Conservation (phyloP, 177 flowering plant genomes). For the Vitis hybrid region DNA sequence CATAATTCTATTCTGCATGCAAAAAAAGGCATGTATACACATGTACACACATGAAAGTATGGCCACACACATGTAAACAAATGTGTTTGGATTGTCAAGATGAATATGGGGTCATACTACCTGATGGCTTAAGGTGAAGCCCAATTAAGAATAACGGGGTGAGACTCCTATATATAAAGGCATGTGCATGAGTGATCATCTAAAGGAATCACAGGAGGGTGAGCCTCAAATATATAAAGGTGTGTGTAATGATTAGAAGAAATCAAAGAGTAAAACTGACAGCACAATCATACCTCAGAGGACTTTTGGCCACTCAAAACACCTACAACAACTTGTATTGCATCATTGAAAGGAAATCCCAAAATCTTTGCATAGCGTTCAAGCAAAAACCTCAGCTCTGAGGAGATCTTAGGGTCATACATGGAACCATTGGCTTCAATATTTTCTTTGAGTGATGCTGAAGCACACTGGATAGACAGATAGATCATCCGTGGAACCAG, state of each 20-base stretch:
- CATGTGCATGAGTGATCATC: too few relatives aligned
- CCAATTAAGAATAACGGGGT: too few relatives aligned
- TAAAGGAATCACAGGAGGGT: background rate
- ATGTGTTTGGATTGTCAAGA: too few relatives aligned
- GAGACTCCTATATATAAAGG: too few relatives aligned
- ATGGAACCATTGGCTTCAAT: conserved; percentile 58
- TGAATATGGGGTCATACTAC: too few relatives aligned
- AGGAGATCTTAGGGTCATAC: conserved; percentile 33
- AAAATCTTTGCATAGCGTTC: conserved; percentile 67
- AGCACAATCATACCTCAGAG: conserved; percentile 44
- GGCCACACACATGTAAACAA: too few relatives aligned
- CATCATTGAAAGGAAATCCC: conserved; percentile 65
- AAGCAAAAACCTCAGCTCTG: conserved; percentile 67
- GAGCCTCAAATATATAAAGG: background rate
- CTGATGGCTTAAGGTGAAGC: too few relatives aligned
- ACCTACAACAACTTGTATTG: conserved; percentile 42
- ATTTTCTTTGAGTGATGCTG: conserved; percentile 52
- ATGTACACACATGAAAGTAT: too few relatives aligned
- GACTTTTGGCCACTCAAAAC: conserved; percentile 39
- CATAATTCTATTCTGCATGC: too few relatives aligned
- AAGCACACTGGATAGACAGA: conserved; percentile 66
- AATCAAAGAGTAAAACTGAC: too few relatives aligned
- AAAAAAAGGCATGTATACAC: too few relatives aligned
- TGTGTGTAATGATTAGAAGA: too few relatives aligned
- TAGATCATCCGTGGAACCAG: conserved; percentile 77